Base-by-base conservation (phyloP, 345 rosid species). In the Toxicodendron radicans region DNA sequence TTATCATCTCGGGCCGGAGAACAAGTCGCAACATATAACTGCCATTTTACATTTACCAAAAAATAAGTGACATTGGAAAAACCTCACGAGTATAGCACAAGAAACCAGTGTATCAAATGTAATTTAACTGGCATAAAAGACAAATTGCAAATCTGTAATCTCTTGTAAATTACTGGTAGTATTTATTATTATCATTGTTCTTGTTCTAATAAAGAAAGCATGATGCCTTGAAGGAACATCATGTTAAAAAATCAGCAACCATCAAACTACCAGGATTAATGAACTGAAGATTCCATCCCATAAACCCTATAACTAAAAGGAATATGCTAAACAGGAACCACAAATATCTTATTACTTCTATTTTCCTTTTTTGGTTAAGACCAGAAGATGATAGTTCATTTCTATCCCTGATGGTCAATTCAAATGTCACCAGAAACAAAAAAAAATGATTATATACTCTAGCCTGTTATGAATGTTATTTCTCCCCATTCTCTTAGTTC, bases 1-100 rank as follows among this genome's bases (percentile, higher is more conserved):
- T 83, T 87, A 45, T 78, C 79, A 80, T 90, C 96, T 80, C 97
- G 83, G 62, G 99, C 97, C 66, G 97, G 99, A 17, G 98, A 91
- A 73, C 97, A 95, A 41, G 99, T 95, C 56, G 96, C 98, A 7
- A 95, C 98, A 65, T 89, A 95, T 74, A 95, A 76, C 98, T 95
- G 84, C 35, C 78, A 83, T n/a, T n/a, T n/a, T n/a, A n/a, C n/a
- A n/a, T n/a, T n/a, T n/a, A n/a, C n/a, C n/a, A n/a, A n/a, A n/a
- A n/a, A n/a, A n/a, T n/a, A n/a, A n/a, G n/a, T n/a, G n/a, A n/a
- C n/a, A n/a, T 70, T 73, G 35, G 54, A 14, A 66, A 69, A 66
- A 54, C n/a, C 57, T 79, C 3, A 1, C 1, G 27, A 14, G 56
- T 58, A 64, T 60, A 24, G n/a, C 69, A 59, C 62, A 45, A n/a